Base-by-base conservation (phyloP, 345 rosid species). In the Gossypium thurberi region DNA sequence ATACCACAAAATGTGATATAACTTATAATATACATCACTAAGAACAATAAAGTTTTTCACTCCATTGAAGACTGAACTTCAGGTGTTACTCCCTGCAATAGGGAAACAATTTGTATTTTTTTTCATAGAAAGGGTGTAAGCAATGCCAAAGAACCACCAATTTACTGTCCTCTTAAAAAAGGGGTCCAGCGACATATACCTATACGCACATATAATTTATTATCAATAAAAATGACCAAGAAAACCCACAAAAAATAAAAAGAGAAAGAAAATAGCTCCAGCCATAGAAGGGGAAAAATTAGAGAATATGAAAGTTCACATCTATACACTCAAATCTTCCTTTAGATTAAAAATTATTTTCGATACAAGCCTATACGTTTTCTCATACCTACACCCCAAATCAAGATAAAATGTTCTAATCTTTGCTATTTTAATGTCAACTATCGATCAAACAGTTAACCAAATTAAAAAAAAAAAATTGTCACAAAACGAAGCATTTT, bases 391-490 rank as follows among this genome's bases (percentile, higher is more conserved):
- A 48, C 2, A 70, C 14, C 4, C 15, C 21, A 52, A 52, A 52
- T 17, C n/a, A 17, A 52, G 57, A 20, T n/a, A n/a, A n/a, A 6
- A 52, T n/a, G 57, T 52, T 52, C 57, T 52, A 52, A n/a, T 7
- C 57, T n/a, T n/a, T n/a, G 9, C 57, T n/a, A 52, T 17, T 52
- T 52, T n/a, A 9, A 64, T 53, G 61, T 65, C 46, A 74, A 74
- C 13, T 13, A 57, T 50, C 42, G 63, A 60, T 33, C 71, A 50
- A 55, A 18, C 6, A 40, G 56, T 70, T 71, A 14, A 12, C 15
- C 2, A 3, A 52, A 44, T 44, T 7, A 20, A 44, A 8, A 50
- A 50, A 65, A 43, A 44, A 8, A 50, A 50, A 65, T 20, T 6
- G 37, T 17, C 33, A 40, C 47, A 15, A 33, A 28, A 61, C 11